Evolutionary conservation across 169 alveolate genomes (phyloP), one percentile per base, ranked within the genome.

Genomic region (Plasmodium falciparum): DNA sequence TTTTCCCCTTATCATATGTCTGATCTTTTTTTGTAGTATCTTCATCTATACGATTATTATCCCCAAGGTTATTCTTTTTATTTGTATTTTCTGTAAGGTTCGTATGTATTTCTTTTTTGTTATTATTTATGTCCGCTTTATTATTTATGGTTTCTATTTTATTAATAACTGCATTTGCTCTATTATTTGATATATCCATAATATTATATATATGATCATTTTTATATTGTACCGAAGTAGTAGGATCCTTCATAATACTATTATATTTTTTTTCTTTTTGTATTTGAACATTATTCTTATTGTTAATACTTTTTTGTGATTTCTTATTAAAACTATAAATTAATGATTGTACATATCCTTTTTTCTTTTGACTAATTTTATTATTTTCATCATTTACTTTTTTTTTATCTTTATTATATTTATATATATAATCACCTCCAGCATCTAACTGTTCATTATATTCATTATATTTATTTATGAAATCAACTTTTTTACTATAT

Each of bases 281-380:
- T 20, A 39, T 15, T 43, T 78, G 47, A 26, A 33, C 3, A 43
- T 78, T 63, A 24, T 50, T 56, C 63, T 52, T 78, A 50, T 66
- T 78, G 9, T 54, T 45, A 50, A 17, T 66, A 47, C 20, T 73
- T 26, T 78, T 78, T 17, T 78, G 33, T 9, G 89, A 47, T 58
- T 78, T 78, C 39, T 78, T 78, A 66, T 78, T 78, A 67, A 78
- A 78, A 70, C 78, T 78, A 47, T 78, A 78, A 65, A 78, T 78
- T 43, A 78, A 66, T 29, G 89, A 78, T 22, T 78, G 69, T 13
- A 78, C 58, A 78, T 78, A 78, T 0, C 89, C 89, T 70, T 65
- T 78, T 22, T 78, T 78, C 47, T 78, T 78, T 49, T 49, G 15
- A 7, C 33, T 9, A 78, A 50, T 2, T 29, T 78, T 78, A 6